Base-by-base conservation (phyloP, 2,329 filamentous ascomycete genomes). In the Verticillium dahliae region DNA sequence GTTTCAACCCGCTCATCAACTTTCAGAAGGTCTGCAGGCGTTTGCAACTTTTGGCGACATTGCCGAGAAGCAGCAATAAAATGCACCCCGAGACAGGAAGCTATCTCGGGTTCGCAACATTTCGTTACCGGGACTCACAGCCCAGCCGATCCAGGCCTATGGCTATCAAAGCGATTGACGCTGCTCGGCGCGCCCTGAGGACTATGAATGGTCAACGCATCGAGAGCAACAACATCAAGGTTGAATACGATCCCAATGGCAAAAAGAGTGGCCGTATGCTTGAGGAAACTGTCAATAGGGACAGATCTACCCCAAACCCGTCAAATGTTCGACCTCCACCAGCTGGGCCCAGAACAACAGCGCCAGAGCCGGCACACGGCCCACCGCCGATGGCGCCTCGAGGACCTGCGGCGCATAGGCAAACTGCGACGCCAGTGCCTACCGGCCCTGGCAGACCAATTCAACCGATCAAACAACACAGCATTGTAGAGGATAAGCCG, bases 41-140 rank as follows among this genome's bases (percentile, higher is more conserved):
- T 96, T 96, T 72, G 85, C 88, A 18, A 86, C 85, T 3, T 96
- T 90, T 76, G 92, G 92, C 60, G 91, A 97, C 62, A 93, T 99
- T 65, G 89, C 90, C 55, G 90, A 93, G 70, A 90, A 90, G 96
- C 68, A 92, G 91, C 70, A 97, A 97, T 71, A 94, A 96, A 73
- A 94, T 96, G 70, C 92, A 99, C 74, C 95, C 95, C 9, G 89
- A 93, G 62, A 98, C 93, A 13, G 95, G 95, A 18, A 95, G 91
- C 70, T 96, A 96, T 71, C 83, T 99, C 13, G 95, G 95, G 13
- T 93, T 99, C 72, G 96, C 91, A 66, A 91, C 92, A 15, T 92
- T 99, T 71, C 88, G 90, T 62, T 99, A 96, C 74, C 88, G 90
- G 69, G 94, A 98, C 72, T 79, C 82, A 1, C 83, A 85, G 78